These are phyloP conservation scores for Cryomyces antarcticus DNA, from an alignment of 495 filamentous ascomycete species.

Conservation along the genomic window DNA sequence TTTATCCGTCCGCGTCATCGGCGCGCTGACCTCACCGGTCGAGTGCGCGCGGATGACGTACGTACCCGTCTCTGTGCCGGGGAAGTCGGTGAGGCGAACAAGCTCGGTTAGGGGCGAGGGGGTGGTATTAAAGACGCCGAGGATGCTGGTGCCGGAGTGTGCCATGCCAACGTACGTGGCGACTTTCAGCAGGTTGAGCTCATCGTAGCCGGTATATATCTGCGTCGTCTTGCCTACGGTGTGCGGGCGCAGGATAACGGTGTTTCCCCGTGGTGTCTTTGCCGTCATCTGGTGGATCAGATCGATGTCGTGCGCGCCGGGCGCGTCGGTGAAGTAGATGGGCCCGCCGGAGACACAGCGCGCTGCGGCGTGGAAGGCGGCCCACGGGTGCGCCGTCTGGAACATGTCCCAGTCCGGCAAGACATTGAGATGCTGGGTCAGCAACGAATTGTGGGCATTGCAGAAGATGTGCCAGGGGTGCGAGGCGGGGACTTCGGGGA, in stretches of 20 bases:
- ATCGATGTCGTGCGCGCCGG: conserved; percentile 53
- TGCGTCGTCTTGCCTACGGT: conserved; percentile 47
- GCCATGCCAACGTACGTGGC: conserved; percentile 49
- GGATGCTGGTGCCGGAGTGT: conserved; percentile 46
- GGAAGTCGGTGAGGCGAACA: conserved; percentile 48
- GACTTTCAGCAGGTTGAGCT: conserved; percentile 51
- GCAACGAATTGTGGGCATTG: conserved; percentile 78
- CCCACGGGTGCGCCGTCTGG: conserved; percentile 63
- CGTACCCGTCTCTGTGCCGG: conserved; percentile 33
- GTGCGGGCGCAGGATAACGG: conserved; percentile 57
- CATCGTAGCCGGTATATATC: conserved; percentile 54
- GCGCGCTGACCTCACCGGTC: conserved; percentile 40
- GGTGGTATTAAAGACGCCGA: conserved; percentile 71
- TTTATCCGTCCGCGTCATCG: conserved; percentile 13
- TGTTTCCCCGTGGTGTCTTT: conserved; percentile 41
- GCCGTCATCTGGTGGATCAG: conserved; percentile 64
- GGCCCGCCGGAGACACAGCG: conserved; percentile 81
- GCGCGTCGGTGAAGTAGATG: conserved; percentile 80
- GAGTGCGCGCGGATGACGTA: conserved; percentile 58
- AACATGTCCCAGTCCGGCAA: conserved; percentile 99
- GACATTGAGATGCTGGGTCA: conserved; percentile 54
- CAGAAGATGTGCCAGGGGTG: conserved; percentile 91
- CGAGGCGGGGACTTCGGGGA: conserved; percentile 51
- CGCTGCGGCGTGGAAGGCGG: conserved; percentile 70
- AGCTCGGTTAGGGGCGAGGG: conserved; percentile 37